Conservation (phyloP, 2,329 filamentous ascomycete species). For the Xylariales sp. region DNA sequence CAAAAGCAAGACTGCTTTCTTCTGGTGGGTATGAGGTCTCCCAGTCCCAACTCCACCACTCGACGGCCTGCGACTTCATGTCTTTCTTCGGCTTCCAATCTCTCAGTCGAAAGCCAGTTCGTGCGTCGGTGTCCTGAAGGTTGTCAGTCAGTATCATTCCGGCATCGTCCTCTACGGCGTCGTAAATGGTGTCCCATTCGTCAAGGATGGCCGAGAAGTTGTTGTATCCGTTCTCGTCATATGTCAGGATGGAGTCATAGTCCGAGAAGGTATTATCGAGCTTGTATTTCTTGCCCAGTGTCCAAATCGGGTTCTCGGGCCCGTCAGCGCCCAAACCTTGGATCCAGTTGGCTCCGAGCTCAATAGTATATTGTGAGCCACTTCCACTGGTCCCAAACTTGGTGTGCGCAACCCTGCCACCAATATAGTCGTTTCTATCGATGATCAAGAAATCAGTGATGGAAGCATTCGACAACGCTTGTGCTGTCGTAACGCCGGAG, state of each 20-base stretch:
- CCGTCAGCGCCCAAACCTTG: constrained; percentile 24
- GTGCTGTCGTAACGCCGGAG: constrained; percentile 59
- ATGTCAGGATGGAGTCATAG: constrained; percentile 54
- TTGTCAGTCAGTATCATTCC: constrained; percentile 54
- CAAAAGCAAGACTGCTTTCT: constrained; percentile 50
- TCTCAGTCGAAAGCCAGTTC: constrained; percentile 52
- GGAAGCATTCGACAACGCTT: constrained; percentile 57
- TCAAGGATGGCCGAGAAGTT: constrained; percentile 48
- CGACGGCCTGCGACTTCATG: constrained; percentile 52
- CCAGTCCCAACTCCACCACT: constrained; percentile 52
- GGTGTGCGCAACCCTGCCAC: constrained; percentile 54
- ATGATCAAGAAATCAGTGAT: constrained; percentile 61
- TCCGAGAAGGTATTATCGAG: constrained; percentile 54
- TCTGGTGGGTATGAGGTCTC: constrained; percentile 56
- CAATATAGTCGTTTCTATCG: constrained; percentile 58
- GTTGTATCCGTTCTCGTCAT: constrained; percentile 49
- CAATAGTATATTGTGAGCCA: constrained; percentile 52
- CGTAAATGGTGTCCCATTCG: constrained; percentile 43
- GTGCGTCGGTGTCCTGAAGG: constrained; percentile 55
- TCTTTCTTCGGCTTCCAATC: constrained; percentile 58
- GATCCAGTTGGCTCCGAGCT: constrained; percentile 65
- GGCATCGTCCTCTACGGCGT: constrained; percentile 44
- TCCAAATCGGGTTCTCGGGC: constrained; percentile 60
- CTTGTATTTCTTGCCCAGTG: constrained; percentile 53
- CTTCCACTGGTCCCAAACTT: constrained; percentile 47